These are phyloP conservation scores for Rhizoclosmatium sp. DNA, from an alignment of 192 early-diverging fungal species.

Conservation along the genomic window DNA sequence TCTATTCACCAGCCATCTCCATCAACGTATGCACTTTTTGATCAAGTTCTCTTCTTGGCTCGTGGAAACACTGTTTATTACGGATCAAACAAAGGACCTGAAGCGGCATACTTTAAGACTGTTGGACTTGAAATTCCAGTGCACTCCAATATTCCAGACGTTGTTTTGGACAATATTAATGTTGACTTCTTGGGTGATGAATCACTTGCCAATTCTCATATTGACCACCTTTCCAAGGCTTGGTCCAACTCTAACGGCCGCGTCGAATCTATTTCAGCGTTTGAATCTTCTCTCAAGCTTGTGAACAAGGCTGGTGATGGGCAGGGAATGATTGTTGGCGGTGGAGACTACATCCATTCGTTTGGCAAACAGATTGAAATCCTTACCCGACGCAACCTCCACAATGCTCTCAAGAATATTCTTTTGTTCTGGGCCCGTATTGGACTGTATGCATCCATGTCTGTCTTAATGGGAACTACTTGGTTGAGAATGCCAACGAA, in stretches of 20 bases:
- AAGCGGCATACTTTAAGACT: constrained; percentile 11
- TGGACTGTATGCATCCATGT: constrained; percentile 43
- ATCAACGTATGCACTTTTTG: constrained; percentile 78
- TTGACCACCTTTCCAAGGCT: background rate
- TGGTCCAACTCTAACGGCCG: background rate
- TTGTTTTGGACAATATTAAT: constrained; percentile 22
- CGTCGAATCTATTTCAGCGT: background rate
- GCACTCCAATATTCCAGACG: constrained; percentile 64
- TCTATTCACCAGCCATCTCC: constrained; percentile 85
- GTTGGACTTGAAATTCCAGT: constrained; percentile 61
- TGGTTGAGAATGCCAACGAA: constrained; percentile 13
- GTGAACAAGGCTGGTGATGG: background rate
- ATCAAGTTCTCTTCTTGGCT: constrained; percentile 74
- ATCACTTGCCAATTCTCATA: background rate
- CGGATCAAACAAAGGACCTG: constrained; percentile 46
- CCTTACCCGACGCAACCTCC: constrained; percentile 18
- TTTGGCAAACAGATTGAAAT: constrained; percentile 37
- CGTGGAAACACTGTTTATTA: constrained; percentile 61
- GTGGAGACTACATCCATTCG: background rate
- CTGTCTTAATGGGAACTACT: constrained; percentile 42
- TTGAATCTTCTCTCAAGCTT: background rate
- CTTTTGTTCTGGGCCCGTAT: constrained; percentile 46
- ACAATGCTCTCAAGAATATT: constrained; percentile 37
- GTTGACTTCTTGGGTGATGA: constrained; percentile 20
- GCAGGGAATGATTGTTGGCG: background rate